A percentile compares a stretch with the other conserved stretches of the same genome.
These are phyloP conservation scores for Climacium dendroides DNA, from an alignment of 225 moss, liverwort and hornwort species.

Conservation along the genomic window DNA sequence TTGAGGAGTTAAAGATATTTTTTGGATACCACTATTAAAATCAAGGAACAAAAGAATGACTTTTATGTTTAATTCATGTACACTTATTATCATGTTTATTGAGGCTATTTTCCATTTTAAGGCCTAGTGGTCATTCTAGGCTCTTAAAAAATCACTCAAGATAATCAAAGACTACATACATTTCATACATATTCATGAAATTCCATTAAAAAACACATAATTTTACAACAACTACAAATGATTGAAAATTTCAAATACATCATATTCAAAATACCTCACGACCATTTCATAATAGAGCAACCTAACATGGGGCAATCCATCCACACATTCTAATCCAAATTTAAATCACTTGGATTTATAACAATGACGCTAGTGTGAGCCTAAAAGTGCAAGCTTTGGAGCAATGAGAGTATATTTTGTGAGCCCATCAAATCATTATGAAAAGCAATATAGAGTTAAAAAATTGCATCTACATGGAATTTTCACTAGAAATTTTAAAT, in stretches of 20 bases:
- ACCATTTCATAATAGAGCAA: not conserved
- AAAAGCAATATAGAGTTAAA: too few relatives aligned
- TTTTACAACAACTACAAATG: not conserved
- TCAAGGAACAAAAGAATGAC: not conserved
- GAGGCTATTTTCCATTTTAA: not conserved
- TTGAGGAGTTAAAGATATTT: not conserved
- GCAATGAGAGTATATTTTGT: too few relatives aligned
- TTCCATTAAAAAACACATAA: not conserved
- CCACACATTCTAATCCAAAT: too few relatives aligned
- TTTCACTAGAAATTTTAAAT: too few relatives aligned
- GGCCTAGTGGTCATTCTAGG: accelerated
- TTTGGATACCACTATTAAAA: accelerated
- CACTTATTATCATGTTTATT: not conserved
- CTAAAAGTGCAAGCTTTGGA: too few relatives aligned
- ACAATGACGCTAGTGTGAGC: too few relatives aligned
- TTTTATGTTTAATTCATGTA: not conserved
- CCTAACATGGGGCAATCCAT: not conserved
- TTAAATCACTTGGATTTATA: too few relatives aligned
- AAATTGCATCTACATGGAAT: too few relatives aligned
- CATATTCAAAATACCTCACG: not conserved
- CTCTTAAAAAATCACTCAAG: not conserved
- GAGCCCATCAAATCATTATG: too few relatives aligned
- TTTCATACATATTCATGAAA: not conserved
- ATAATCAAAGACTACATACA: not conserved
- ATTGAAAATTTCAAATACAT: not conserved